Evolutionary conservation across 2,329 filamentous ascomycete genomes (phyloP), one percentile per base, ranked within the genome.

Genomic region (Calonectria pseudoturangicola): DNA sequence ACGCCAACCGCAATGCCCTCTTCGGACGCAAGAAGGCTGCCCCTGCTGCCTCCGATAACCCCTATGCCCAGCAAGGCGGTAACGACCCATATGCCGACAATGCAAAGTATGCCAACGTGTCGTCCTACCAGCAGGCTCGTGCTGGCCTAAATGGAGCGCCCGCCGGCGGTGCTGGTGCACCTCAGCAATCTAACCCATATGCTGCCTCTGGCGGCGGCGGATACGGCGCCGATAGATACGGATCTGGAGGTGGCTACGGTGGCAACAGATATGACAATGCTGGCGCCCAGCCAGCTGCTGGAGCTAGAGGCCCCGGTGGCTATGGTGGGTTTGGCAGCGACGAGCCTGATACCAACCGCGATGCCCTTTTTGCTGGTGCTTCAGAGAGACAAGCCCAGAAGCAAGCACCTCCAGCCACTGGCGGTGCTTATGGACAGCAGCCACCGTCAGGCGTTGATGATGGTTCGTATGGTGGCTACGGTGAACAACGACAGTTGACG

Each of bases 401-500:
- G 71, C 82, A 82, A 58, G 77, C 79, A 47, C 63, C 73, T 15
- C 13, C 74, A 7, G 50, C 73, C 58, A 51, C 80, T 54, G 66
- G 73, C 48, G 76, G 72, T 43, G 73, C 76, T 3, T 81, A 79
- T 45, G 78, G 76, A 6, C 76, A 79, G 39, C 80, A 81, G 33
- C 63, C 28, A 28, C 63, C 28, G 68, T 70, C 81, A 27, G 80
- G 75, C 18, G 72, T 75, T 21, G 77, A 58, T 27, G 78, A 71
- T 28, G 81, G 79, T 43, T 81, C 81, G 15, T 88, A 87, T 71
- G 89, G 87, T 30, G 89, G 88, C 33, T 92, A 92, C 74, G 90
- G 94, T 66, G 92, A 93, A 70, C 89, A 94, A 72, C 91, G 94
- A 60, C 91, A 98, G 82, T 86, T 98, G 76, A 98, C 95, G 0